Evolutionary conservation across 2,329 filamentous ascomycete genomes (phyloP), one percentile per base, ranked within the genome.

Genomic region (Ceratocystiopsis sp.): DNA sequence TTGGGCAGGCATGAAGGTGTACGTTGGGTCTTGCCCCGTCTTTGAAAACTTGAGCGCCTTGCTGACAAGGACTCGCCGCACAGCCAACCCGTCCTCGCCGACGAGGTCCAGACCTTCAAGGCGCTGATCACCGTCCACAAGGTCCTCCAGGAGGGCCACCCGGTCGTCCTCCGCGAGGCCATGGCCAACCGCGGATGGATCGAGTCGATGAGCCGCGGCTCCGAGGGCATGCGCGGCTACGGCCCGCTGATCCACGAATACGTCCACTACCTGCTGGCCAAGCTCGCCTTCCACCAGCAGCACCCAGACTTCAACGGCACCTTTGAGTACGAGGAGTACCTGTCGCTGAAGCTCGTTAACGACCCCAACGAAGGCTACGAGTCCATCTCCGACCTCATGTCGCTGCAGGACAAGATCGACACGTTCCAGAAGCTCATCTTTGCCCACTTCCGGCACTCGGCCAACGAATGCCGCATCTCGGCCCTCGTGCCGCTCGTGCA

Each of bases 1-100:
- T 62, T 98, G 91, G 91, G 78, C 84, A 45, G 89, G 87, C 59
- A 93, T 98, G 73, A 98, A 98, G 76, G 87, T 96, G 81, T 93
- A 41, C 40, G 49, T 44, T 40, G 29, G 17, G 21, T 13, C 25
- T 33, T 33, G 15, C 1, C 37, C 12, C 16, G 13, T 15, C 7
- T 8, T 8, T 29, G 25, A 8, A 6, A 4, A 8, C 25, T 34
- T 34, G 33, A 33, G 32, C 32, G 32, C 36, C 8, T 35, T 15
- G 14, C 35, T 39, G 38, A 16, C 19, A 21, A 21, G 29, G 11
- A n/a, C 10, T 4, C n/a, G 32, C n/a, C 6, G 12, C 48, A 36
- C 52, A 93, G 84, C 55, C 89, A 96, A 66, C 91, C 91, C n/a
- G 86, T 98, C 57, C 75, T 96, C 51, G 89, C 91, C 61, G 91